Conservation (phyloP, 116 monocot species). For the Trichopus zeylanicus region DNA sequence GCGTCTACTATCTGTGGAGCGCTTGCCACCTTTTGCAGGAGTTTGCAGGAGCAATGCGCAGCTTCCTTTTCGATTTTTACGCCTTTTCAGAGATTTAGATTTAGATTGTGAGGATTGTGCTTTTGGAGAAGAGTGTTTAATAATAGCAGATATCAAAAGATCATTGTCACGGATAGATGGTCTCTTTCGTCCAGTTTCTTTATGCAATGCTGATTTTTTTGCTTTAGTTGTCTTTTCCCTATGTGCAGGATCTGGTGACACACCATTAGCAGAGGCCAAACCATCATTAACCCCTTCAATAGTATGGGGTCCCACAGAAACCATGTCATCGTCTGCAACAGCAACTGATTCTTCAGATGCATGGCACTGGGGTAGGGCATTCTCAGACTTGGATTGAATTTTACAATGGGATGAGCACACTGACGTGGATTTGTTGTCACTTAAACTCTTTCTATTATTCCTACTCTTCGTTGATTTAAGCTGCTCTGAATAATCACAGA, state of each 20-base stretch:
- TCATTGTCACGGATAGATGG: constrained; percentile 56
- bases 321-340: background rate
- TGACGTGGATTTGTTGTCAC: background rate
- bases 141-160: constrained; percentile 43
- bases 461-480: constrained; percentile 1
- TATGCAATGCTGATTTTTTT: constrained; percentile 18
- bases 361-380: background rate
- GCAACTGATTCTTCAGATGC: background rate
- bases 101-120: constrained; percentile 9
- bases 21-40: constrained; percentile 34
- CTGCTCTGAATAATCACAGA: constrained; percentile 8
- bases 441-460: background rate
- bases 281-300: background rate
- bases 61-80: constrained; percentile 19
- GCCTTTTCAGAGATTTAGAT: constrained; percentile 29
- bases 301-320: background rate
- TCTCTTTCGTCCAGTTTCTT: constrained; percentile 27
- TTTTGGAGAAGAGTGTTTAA: constrained; percentile 15
- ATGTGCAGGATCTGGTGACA: background rate
- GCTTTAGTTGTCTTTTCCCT: background rate
- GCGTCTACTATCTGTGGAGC: constrained; percentile 11
- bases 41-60: constrained; percentile 16
- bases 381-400: background rate
- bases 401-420: background rate
- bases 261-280: background rate